Evolutionary conservation across 2,329 filamentous ascomycete genomes (phyloP).

Genomic region (Biscogniauxia marginata): DNA sequence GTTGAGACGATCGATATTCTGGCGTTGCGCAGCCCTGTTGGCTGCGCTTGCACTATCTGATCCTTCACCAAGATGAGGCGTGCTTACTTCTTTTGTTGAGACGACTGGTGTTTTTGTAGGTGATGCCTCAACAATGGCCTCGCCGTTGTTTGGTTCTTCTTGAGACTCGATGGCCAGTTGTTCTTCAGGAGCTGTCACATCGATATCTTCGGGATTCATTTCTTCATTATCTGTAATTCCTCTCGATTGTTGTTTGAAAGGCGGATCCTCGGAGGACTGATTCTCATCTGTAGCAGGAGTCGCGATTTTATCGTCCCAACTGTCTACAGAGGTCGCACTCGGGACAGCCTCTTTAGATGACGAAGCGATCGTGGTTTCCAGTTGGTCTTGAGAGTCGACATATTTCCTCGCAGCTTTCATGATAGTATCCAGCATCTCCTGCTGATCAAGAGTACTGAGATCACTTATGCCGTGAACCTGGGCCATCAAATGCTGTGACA

Average conservation of each 20-base stretch:
- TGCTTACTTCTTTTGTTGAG: slow-evolving; percentile 12
- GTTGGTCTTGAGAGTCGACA: slow-evolving; percentile 38
- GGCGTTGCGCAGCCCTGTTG: background rate
- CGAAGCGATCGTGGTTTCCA: slow-evolving; percentile 1
- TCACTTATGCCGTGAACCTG: slow-evolving; percentile 38
- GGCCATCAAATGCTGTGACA: slow-evolving; percentile 44
- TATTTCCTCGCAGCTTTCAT: slow-evolving; percentile 52
- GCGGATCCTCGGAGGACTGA: background rate
- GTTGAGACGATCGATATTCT: background rate
- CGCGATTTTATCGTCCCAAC: background rate
- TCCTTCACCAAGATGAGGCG: background rate
- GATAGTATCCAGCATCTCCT: slow-evolving; percentile 50
- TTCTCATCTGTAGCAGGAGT: slow-evolving; percentile 1
- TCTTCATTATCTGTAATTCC: slow-evolving; percentile 28
- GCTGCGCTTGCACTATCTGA: background rate
- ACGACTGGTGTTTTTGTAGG: slow-evolving; percentile 6
- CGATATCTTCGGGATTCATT: slow-evolving; percentile 47
- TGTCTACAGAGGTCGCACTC: background rate
- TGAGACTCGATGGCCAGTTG: slow-evolving; percentile 31
- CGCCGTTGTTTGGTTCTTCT: slow-evolving; percentile 18
- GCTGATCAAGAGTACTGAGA: slow-evolving; percentile 33
- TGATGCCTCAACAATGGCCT: slow-evolving; percentile 8
- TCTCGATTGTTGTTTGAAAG: slow-evolving; percentile 11
- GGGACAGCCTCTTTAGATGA: slow-evolving; percentile 1
- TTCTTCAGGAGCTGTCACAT: slow-evolving; percentile 45